phyloP scores from a whole-genome alignment of 2,329 filamentous ascomycete species.

The Diaporthe sp. region DNA sequence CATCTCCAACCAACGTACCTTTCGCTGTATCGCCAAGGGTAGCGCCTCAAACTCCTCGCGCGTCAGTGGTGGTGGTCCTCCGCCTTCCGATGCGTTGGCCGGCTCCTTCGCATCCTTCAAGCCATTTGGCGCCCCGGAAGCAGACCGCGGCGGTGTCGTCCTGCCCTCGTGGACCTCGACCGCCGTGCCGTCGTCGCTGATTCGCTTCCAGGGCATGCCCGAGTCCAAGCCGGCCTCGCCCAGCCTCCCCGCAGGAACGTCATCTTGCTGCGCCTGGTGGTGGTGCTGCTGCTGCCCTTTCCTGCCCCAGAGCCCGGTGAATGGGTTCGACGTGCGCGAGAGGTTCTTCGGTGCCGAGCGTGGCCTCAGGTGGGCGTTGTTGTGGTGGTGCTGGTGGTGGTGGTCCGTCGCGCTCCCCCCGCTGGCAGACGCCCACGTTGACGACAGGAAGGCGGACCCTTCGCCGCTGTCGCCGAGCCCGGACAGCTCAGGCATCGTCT shows the following conservation, averaged over 20 bases:
- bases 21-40: slow-evolving; percentile 64
- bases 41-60: slow-evolving; percentile 65
- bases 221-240: slow-evolving; percentile 22
- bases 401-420: not conserved
- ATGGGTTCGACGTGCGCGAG: slow-evolving; percentile 33
- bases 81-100: slow-evolving; percentile 22
- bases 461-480: not conserved
- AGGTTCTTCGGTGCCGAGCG: slow-evolving; percentile 39
- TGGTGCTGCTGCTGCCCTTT: slow-evolving; percentile 28
- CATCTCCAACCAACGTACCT: slow-evolving; percentile 56
- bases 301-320: slow-evolving; percentile 34
- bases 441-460: slow-evolving; percentile 22
- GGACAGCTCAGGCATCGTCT: slow-evolving; percentile 33
- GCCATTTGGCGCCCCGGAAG: slow-evolving; percentile 30
- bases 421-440: slow-evolving; percentile 13
- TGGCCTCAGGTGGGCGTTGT: slow-evolving; percentile 34
- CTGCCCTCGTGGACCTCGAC: slow-evolving; percentile 36
- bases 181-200: slow-evolving; percentile 33
- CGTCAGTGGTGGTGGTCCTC: slow-evolving; percentile 48
- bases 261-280: slow-evolving; percentile 24
- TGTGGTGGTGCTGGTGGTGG: not conserved
- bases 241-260: slow-evolving; percentile 9
- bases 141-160: slow-evolving; percentile 30
- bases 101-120: slow-evolving; percentile 35
- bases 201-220: slow-evolving; percentile 14